Percentiles rank a stretch among this genome's conserved stretches.
Evolutionary conservation across 768 basidiomycete genomes (phyloP).

Genomic region (Lactarius evosmus): DNA sequence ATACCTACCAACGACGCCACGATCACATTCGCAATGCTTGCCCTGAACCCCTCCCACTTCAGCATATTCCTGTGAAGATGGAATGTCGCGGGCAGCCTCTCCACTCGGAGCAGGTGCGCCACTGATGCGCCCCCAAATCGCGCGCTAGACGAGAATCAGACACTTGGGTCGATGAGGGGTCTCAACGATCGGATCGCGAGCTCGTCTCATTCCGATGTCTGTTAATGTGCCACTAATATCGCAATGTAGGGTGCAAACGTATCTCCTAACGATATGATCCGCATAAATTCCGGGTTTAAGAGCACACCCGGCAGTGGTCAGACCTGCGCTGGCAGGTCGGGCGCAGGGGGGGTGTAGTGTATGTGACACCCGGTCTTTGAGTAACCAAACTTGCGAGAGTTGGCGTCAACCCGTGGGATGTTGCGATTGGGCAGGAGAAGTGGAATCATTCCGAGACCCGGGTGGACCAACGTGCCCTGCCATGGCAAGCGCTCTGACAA

Average conservation of each 20-base stretch:
- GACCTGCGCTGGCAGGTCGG: background rate
- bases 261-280: background rate
- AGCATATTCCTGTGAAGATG: slow-evolving; percentile 30
- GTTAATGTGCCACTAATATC: background rate
- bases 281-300: too few relatives aligned
- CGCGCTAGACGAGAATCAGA: background rate
- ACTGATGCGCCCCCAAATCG: slow-evolving; percentile 8
- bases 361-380: background rate
- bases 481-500: background rate
- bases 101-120: background rate
- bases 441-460: background rate
- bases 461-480: background rate
- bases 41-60: slow-evolving; percentile 37
- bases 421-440: background rate
- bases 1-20: slow-evolving; percentile 32
- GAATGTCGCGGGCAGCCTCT: background rate
- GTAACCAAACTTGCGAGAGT: background rate
- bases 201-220: background rate
- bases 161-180: background rate
- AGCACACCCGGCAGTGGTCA: too few relatives aligned
- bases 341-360: background rate
- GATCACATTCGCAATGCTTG: slow-evolving; percentile 35
- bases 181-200: background rate
- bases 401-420: background rate
- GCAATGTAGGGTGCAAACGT: background rate